These are phyloP conservation scores for Phaeosphaeriaceae sp. DNA, from an alignment of 2,329 filamentous ascomycete genomes.

Conservation along the genomic window DNA sequence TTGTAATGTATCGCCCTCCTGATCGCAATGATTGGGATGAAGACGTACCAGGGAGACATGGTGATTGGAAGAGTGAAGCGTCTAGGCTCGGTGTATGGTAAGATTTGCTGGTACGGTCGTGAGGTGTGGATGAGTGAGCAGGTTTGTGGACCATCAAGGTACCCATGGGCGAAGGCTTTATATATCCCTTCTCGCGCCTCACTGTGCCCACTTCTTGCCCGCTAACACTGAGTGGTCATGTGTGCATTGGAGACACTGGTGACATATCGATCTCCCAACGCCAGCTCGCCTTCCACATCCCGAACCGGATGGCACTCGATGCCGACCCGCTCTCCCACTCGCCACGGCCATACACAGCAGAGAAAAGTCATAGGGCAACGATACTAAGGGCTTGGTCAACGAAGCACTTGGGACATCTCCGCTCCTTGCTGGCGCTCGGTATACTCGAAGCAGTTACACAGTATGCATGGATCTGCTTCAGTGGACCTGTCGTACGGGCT, in stretches of 20 bases:
- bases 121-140: background rate
- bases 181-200: constrained; percentile 4
- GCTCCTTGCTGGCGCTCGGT: background rate
- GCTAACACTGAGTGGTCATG: constrained; percentile 3
- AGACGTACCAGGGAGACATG: constrained; percentile 28
- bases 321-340: background rate
- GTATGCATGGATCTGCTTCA: background rate
- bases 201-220: background rate
- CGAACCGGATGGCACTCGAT: background rate
- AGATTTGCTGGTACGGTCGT: constrained; percentile 1
- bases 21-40: background rate
- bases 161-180: constrained; percentile 10
- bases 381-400: background rate
- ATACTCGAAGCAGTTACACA: background rate
- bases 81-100: constrained; percentile 3
- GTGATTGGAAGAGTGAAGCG: constrained; percentile 8
- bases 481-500: background rate
- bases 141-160: constrained; percentile 21
- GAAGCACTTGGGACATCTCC: background rate
- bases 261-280: background rate
- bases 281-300: background rate
- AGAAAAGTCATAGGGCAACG: background rate
- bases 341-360: background rate
- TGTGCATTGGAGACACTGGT: background rate
- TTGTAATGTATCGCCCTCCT: background rate